Base-by-base conservation (phyloP, 2,329 filamentous ascomycete species). In the Pseudocercospora fuligena region DNA sequence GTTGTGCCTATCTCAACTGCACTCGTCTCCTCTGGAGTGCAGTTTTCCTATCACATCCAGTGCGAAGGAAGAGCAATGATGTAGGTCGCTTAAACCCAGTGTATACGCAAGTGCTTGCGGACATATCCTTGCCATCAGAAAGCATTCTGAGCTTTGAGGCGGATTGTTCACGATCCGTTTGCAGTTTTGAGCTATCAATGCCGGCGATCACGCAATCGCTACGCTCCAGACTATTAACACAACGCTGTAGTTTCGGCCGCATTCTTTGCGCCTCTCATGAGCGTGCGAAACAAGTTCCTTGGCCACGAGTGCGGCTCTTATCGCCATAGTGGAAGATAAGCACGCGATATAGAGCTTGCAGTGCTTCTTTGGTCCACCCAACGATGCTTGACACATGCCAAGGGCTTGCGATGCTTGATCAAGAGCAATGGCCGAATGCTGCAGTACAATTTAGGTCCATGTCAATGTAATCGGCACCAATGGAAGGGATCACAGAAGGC, bases 261-360 rank as follows among this genome's bases (percentile, higher is more conserved):
- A 7, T 29, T 25, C 51, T 27, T 3, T 54, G 19, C 25, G 23
- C 9, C 14, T 23, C 23, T 25, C 21, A 54, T 25, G 19, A 31
- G 21, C 19, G 1, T 25, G 19, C 46, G 46, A 23, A 49, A 11
- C n/a, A 27, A 53, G 21, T 23, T 53, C 16, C 23, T 53, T 27
- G 46, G 46, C 46, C 46, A 47, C n/a, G n/a, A 47, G 46, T 53
- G 49, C 49, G 49, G 36, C 36, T 54, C 46, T 54, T 62, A 62
- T 62, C 60, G 60, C 60, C 47, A 62, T 62, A 23, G 31, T 25
- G 19, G 47, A 58, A 63, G 61, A 63, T 16, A 58, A 63, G 61
- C 61, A 63, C 61, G 49, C 61, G 27, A 63, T 47, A 25, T 33
- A 36, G 21, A 36, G 36, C 25, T 25, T 63, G 53, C 27, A 12